These are phyloP conservation scores for Zymoseptoria brevis DNA, from an alignment of 2,329 filamentous ascomycete species.

Conservation along the genomic window DNA sequence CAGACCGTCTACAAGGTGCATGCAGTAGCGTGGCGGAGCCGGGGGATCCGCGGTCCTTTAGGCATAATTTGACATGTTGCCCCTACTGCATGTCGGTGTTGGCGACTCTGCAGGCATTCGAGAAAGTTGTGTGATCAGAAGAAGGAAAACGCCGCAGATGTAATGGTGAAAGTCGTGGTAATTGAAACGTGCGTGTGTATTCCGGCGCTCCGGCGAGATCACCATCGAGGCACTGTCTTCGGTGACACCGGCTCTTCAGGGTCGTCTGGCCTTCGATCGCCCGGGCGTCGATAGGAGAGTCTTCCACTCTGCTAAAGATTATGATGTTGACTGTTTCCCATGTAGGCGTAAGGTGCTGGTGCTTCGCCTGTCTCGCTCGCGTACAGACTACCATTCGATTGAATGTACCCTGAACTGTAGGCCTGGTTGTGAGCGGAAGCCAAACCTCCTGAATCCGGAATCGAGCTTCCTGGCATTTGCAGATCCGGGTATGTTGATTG, in stretches of 20 bases:
- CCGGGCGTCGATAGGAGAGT: background rate
- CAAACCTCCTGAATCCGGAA: slow-evolving; percentile 5
- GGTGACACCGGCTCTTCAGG: background rate
- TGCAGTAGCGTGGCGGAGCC: background rate
- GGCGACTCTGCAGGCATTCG: background rate
- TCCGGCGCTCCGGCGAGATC: background rate
- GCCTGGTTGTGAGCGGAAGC: slow-evolving; percentile 5
- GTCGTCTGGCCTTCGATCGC: background rate
- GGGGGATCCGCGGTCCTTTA: background rate
- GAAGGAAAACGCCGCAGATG: background rate
- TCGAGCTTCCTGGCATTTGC: slow-evolving; percentile 8
- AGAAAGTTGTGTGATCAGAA: background rate
- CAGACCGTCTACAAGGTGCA: background rate
- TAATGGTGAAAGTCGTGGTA: background rate
- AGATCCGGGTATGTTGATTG: slow-evolving; percentile 7
- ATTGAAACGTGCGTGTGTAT: background rate
- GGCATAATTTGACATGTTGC: background rate
- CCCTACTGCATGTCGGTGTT: background rate
- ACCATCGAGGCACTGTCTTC: background rate
- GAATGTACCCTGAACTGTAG: slow-evolving; percentile 9
- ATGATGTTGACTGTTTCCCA: background rate
- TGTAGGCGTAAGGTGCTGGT: slow-evolving; percentile 2
- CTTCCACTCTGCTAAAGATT: background rate
- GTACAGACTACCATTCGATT: slow-evolving; percentile 1
- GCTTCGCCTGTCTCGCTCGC: slow-evolving; percentile 2